Base-by-base conservation (phyloP, 345 rosid genomes). In the Raphanus sativus region DNA sequence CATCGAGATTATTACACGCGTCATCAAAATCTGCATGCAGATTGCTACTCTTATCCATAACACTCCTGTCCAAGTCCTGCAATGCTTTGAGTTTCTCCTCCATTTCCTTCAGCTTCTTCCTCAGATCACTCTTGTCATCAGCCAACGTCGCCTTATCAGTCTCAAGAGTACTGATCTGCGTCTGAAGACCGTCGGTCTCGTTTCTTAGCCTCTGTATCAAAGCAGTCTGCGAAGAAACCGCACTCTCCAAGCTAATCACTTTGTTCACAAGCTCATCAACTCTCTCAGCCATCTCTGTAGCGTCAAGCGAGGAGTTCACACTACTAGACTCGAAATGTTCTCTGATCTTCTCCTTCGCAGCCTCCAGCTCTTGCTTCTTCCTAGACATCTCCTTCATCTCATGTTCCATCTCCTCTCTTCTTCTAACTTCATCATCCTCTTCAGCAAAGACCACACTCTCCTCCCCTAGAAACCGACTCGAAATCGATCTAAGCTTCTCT, bases 201-300 rank as follows among this genome's bases (percentile, higher is more conserved):
- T 80, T 70, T 82, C 84, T 87, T 50, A 96, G 32, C 67, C 96
- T 82, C 77, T 78, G 86, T 71, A 91, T 83, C 75, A 91, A 87
- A 54, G 86, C 87, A 42, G 87, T 77, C 78, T 96, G 94, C 0
- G 96, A 89, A 1, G 97, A 89, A 72, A 91, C 89, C n/a, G 94
- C 87, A 62, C 88, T 83, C 83, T 93, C 98, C 75, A 96, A 75
- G 81, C 67, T 78, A 72, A 93, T 79, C 67, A 91, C 97, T 82
- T 89, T 93, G 85, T 84, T 86, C 73, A 88, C 99, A 24, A 91
- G 90, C 77, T 89, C 97, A 79, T 96, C 97, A 9, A 93, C 91
- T 83, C 83, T 90, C 89, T 93, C 98, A 11, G 89, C 91, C 89
- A 93, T 86, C 66, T 96, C 93, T 33, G 87, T 69, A 55, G 84